Conservation (phyloP, 768 basidiomycete species). For the Psilocybe tampanensis region DNA sequence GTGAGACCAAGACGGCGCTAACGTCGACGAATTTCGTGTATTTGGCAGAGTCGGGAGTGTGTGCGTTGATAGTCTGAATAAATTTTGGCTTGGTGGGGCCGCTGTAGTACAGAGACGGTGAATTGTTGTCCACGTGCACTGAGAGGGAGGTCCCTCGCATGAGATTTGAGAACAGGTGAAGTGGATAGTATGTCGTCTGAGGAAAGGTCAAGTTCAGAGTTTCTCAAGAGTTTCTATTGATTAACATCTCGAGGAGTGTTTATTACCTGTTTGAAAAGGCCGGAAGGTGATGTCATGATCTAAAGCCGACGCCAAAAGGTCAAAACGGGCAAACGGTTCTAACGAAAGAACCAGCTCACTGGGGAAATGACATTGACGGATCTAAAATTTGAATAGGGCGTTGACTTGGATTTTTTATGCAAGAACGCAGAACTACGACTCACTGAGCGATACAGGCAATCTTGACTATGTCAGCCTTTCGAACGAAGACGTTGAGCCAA, state of each 20-base stretch:
- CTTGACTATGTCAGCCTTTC: conserved; percentile 59
- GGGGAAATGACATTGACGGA: conserved; percentile 53
- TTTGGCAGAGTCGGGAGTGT: conserved; percentile 32
- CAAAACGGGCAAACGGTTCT: neutral
- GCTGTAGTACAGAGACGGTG: conserved; percentile 27
- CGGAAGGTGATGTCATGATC: conserved; percentile 49
- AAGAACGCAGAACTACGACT: too few species aligned
- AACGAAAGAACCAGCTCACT: conserved; percentile 22
- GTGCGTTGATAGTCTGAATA: conserved; percentile 41
- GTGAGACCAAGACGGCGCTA: conserved; percentile 45
- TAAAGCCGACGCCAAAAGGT: conserved; percentile 5
- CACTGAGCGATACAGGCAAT: conserved; percentile 66
- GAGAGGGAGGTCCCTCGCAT: conserved; percentile 53
- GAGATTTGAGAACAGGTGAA: conserved; percentile 54
- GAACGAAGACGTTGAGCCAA: conserved; percentile 63
- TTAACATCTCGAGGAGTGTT: too few species aligned
- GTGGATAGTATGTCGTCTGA: conserved; percentile 54
- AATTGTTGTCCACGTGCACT: conserved; percentile 37
- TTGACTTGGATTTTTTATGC: too few species aligned
- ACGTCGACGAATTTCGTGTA: conserved; percentile 50
- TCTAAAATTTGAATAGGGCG: too few species aligned
- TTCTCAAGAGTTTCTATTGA: too few species aligned
- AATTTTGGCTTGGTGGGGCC: conserved; percentile 56
- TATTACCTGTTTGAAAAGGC: conserved; percentile 37
- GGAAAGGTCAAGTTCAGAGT: neutral